Conservation (phyloP, 2,329 filamentous ascomycete species). For the Endoconidiophora laricicola region DNA sequence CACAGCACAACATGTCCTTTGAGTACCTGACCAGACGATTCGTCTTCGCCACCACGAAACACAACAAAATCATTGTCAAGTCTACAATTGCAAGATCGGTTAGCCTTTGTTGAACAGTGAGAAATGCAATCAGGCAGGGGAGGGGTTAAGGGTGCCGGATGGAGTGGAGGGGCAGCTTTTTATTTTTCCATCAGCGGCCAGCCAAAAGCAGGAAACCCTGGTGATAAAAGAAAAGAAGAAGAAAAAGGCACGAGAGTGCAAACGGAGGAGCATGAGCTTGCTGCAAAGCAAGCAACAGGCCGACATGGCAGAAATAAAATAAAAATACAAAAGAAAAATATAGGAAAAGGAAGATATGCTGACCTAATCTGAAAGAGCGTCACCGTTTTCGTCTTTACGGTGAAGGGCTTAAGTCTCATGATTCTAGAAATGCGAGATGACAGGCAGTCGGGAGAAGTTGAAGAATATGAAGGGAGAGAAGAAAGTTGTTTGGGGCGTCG, state of each 20-base stretch:
- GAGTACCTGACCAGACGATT: slow-evolving; percentile 58
- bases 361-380: slow-evolving; percentile 13
- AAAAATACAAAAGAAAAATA: background rate
- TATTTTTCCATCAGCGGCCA: background rate
- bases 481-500: background rate
- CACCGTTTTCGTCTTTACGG: slow-evolving; percentile 12
- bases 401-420: slow-evolving; percentile 13
- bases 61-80: slow-evolving; percentile 67
- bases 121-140: background rate
- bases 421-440: background rate
- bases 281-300: background rate
- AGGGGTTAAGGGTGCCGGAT: background rate
- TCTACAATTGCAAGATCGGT: slow-evolving; percentile 25
- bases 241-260: background rate
- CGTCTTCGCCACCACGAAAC: slow-evolving; percentile 57
- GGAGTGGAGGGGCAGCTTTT: background rate
- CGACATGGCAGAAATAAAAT: background rate
- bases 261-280: background rate
- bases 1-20: slow-evolving; percentile 61
- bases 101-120: background rate
- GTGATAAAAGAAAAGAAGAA: background rate
- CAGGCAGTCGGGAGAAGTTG: background rate
- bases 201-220: background rate
- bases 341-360: background rate
- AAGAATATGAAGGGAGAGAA: background rate